A percentile compares a stretch with the other conserved stretches of the same genome.
Conservation (phyloP, 2,329 filamentous ascomycete species). For the Ophiostoma ips region DNA sequence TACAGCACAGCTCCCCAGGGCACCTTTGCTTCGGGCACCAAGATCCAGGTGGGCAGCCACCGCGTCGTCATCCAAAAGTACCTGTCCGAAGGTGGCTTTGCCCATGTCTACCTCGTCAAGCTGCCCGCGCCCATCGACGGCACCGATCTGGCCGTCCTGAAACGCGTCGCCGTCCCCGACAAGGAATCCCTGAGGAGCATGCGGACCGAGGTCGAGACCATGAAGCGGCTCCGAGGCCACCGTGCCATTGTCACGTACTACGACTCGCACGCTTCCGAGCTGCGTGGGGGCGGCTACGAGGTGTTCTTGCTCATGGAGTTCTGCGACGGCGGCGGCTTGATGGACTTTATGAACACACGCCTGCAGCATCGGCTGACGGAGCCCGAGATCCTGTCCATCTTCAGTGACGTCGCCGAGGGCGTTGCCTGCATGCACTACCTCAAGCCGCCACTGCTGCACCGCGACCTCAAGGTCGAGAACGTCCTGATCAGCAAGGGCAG, state of each 20-base stretch:
- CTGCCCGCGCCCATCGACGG: slow-evolving; percentile 64
- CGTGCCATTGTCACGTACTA: slow-evolving; percentile 94
- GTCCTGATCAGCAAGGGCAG: slow-evolving; percentile 60
- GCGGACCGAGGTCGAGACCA: slow-evolving; percentile 97
- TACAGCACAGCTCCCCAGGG: slow-evolving; percentile 43
- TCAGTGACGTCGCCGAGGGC: slow-evolving; percentile 87
- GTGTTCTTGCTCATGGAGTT: slow-evolving; percentile 98
- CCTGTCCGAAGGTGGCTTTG: slow-evolving; percentile 93
- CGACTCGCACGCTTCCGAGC: slow-evolving; percentile 91
- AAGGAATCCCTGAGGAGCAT: slow-evolving; percentile 89
- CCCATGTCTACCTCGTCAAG: slow-evolving; percentile 93
- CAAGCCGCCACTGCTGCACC: slow-evolving; percentile 79
- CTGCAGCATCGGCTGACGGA: slow-evolving; percentile 93
- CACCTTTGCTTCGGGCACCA: slow-evolving; percentile 85
- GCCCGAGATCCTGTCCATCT: slow-evolving; percentile 94
- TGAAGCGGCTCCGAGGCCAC: slow-evolving; percentile 98
- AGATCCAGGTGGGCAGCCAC: slow-evolving; percentile 90
- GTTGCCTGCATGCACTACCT: slow-evolving; percentile 99
- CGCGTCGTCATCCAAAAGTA: slow-evolving; percentile 93
- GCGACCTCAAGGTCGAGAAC: slow-evolving; percentile 96
- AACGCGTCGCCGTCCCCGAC: slow-evolving; percentile 91
- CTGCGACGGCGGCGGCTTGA: slow-evolving; percentile 85
- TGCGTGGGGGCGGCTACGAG: slow-evolving; percentile 87
- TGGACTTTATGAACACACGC: slow-evolving; percentile 99
- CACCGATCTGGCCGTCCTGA: slow-evolving; percentile 71